Percentiles rank a stretch among this genome's conserved stretches.
phyloP scores from a whole-genome alignment of 768 basidiomycete species.

The Boletus insuetus region DNA sequence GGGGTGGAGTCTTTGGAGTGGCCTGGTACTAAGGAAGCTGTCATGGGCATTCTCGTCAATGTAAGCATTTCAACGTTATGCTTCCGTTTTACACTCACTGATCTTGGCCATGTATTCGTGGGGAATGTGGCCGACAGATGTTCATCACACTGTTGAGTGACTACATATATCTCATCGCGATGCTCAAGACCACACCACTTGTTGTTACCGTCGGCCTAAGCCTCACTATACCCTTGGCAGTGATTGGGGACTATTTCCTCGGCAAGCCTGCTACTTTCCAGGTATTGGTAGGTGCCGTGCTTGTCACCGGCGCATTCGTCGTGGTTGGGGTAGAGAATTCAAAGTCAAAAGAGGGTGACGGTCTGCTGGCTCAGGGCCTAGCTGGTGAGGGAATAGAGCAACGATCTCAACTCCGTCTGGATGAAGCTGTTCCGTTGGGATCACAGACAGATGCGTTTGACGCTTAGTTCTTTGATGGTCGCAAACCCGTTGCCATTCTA shows the following conservation, averaged over 20 bases:
- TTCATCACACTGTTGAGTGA: slow-evolving; percentile 79
- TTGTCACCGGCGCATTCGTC: slow-evolving; percentile 80
- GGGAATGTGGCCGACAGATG: slow-evolving; percentile 51
- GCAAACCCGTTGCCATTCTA: background rate
- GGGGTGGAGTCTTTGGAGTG: slow-evolving; percentile 73
- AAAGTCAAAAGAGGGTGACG: slow-evolving; percentile 36
- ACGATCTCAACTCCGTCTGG: slow-evolving; percentile 3
- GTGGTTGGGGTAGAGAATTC: slow-evolving; percentile 60
- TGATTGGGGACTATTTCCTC: slow-evolving; percentile 74
- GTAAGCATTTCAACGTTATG: slow-evolving; percentile 35
- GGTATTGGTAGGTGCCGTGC: slow-evolving; percentile 68
- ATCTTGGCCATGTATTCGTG: background rate
- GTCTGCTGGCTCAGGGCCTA: slow-evolving; percentile 1
- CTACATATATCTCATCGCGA: slow-evolving; percentile 82
- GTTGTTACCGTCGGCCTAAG: slow-evolving; percentile 92
- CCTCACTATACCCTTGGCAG: slow-evolving; percentile 90
- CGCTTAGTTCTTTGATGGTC: background rate
- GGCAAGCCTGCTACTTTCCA: slow-evolving; percentile 53
- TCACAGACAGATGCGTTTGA: slow-evolving; percentile 1
- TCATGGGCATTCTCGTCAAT: slow-evolving; percentile 53
- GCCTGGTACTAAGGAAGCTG: slow-evolving; percentile 50
- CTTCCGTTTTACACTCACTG: background rate
- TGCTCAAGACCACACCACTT: slow-evolving; percentile 95
- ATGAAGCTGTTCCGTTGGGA: slow-evolving; percentile 5
- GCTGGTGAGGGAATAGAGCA: slow-evolving; percentile 1